These are phyloP conservation scores for Chrysopogon serrulatus DNA, from an alignment of 176 grass and related monocot species.

Conservation along the genomic window DNA sequence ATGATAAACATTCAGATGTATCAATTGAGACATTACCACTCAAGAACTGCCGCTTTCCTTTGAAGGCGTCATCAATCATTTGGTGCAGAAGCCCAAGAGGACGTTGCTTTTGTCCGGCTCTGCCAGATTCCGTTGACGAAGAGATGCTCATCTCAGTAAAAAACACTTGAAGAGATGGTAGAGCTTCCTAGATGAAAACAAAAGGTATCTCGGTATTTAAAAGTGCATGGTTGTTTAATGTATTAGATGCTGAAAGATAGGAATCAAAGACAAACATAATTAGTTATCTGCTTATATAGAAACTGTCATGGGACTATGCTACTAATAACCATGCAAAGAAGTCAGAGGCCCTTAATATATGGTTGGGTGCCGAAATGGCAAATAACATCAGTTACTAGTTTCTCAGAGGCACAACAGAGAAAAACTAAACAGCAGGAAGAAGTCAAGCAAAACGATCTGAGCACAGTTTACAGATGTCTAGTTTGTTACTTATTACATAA, in stretches of 20 bases:
- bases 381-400: neutral
- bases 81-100: conserved; percentile 90
- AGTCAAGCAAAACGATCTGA: neutral
- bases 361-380: neutral
- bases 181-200: conserved; percentile 54
- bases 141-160: conserved; percentile 53
- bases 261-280: conserved; percentile 7
- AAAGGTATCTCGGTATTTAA: conserved; percentile 24
- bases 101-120: conserved; percentile 91
- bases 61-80: conserved; percentile 96
- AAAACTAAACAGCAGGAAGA: conserved; percentile 30
- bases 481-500: conserved; percentile 27
- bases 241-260: neutral
- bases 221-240: neutral
- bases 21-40: conserved; percentile 61
- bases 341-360: neutral
- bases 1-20: conserved; percentile 24
- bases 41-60: conserved; percentile 92
- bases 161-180: conserved; percentile 64
- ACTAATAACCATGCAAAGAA: conserved; percentile 29
- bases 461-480: conserved; percentile 19
- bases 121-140: conserved; percentile 64
- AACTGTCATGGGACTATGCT: conserved; percentile 1
- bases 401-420: neutral
- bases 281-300: conserved; percentile 16